Conservation (phyloP, 2,329 filamentous ascomycete genomes). For the Aspergillus sp. region DNA sequence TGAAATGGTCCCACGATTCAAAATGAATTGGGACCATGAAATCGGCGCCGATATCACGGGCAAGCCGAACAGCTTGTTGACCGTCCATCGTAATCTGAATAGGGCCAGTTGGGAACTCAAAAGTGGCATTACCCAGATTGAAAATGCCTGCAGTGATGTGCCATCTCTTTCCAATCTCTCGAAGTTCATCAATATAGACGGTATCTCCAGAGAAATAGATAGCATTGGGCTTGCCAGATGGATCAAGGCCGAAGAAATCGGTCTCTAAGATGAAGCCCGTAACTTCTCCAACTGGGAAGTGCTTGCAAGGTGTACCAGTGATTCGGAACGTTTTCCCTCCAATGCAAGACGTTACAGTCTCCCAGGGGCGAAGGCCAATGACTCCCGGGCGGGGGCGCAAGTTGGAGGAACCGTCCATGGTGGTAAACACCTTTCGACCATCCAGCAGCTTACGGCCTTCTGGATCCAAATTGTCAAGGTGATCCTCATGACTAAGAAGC, state of each 20-base stretch:
- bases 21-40: slow-evolving; percentile 44
- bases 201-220: slow-evolving; percentile 35
- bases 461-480: slow-evolving; percentile 7
- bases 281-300: slow-evolving; percentile 40
- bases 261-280: slow-evolving; percentile 40
- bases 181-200: slow-evolving; percentile 35
- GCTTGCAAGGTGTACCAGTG: slow-evolving; percentile 40
- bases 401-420: slow-evolving; percentile 6
- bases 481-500: slow-evolving; percentile 8
- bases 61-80: slow-evolving; percentile 34
- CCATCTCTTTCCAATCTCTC: slow-evolving; percentile 20
- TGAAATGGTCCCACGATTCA: slow-evolving; percentile 44
- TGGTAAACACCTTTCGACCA: slow-evolving; percentile 7
- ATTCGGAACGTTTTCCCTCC: slow-evolving; percentile 32
- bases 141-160: background rate
- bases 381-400: slow-evolving; percentile 4
- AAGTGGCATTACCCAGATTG: slow-evolving; percentile 7
- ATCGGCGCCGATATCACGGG: slow-evolving; percentile 37
- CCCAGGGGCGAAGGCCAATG: slow-evolving; percentile 32
- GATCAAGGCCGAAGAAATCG: slow-evolving; percentile 28
- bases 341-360: slow-evolving; percentile 24
- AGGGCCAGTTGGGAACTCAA: slow-evolving; percentile 18
- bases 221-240: slow-evolving; percentile 36
- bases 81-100: slow-evolving; percentile 43
- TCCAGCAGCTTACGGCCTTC: slow-evolving; percentile 7